These are phyloP conservation scores for Leptographium flavum DNA, from an alignment of 2,329 filamentous ascomycete genomes.

Conservation along the genomic window DNA sequence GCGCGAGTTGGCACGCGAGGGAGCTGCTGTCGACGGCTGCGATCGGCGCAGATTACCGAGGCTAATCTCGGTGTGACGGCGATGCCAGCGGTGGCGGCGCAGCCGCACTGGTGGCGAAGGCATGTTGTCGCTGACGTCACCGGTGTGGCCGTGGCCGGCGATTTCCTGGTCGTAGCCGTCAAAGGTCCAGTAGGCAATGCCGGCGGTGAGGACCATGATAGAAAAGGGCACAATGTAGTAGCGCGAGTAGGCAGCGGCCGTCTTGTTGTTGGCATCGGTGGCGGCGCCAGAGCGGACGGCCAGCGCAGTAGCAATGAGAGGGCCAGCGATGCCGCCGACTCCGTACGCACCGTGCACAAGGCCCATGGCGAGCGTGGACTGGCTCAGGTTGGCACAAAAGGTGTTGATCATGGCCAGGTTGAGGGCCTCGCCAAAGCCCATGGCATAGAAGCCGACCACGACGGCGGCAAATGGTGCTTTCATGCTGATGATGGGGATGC, in stretches of 20 bases:
- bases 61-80: neutral
- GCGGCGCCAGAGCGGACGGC: slow-evolving; percentile 39
- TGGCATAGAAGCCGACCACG: slow-evolving; percentile 52
- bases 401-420: slow-evolving; percentile 44
- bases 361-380: slow-evolving; percentile 42
- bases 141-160: slow-evolving; percentile 6
- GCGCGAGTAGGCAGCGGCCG: slow-evolving; percentile 21
- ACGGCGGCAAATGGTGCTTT: slow-evolving; percentile 56
- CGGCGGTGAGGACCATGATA: slow-evolving; percentile 41
- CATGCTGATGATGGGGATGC: slow-evolving; percentile 48
- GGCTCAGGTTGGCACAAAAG: slow-evolving; percentile 22
- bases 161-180: slow-evolving; percentile 51
- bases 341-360: slow-evolving; percentile 55
- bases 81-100: neutral
- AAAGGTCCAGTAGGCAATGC: slow-evolving; percentile 52
- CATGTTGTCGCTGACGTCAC: neutral
- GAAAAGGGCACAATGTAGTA: slow-evolving; percentile 58
- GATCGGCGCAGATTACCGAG: neutral
- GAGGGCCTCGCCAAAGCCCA: slow-evolving; percentile 44
- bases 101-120: neutral
- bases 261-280: neutral
- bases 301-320: slow-evolving; percentile 61
- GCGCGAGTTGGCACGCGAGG: neutral
- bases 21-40: neutral
- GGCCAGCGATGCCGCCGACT: slow-evolving; percentile 49